phyloP scores from a whole-genome alignment of 345 rosid genomes.

The Corchorus capsularis region DNA sequence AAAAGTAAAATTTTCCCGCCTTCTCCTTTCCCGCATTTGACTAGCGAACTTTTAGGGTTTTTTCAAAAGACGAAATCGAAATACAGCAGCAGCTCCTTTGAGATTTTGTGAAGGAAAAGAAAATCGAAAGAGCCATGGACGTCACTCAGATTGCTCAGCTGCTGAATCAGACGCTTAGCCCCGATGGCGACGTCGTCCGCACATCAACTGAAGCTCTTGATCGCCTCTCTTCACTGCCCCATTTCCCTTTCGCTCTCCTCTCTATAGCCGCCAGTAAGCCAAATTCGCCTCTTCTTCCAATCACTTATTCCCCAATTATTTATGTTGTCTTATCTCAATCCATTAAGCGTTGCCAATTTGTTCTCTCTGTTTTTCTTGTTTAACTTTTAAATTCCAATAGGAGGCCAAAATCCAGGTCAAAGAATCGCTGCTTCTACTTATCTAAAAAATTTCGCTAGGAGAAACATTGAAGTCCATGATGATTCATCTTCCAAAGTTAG shows the following conservation, averaged over 20 bases:
- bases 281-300: background rate
- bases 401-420: conserved; percentile 60
- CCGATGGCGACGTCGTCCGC: conserved; percentile 52
- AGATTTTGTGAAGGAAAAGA: background rate
- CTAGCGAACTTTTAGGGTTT: conserved; percentile 31
- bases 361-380: background rate
- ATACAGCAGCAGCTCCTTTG: background rate
- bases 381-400: conserved; percentile 29
- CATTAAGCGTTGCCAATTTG: background rate
- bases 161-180: conserved; percentile 61
- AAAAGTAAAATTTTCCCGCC: conserved; percentile 35
- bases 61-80: background rate
- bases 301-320: background rate
- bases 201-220: conserved; percentile 66
- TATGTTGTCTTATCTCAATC: background rate
- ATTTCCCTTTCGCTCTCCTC: conserved; percentile 73
- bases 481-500: conserved; percentile 40
- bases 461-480: conserved; percentile 37
- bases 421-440: conserved; percentile 78
- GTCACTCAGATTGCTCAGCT: conserved; percentile 46
- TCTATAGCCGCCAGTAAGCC: conserved; percentile 59
- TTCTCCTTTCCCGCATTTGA: conserved; percentile 34
- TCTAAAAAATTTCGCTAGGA: conserved; percentile 68
- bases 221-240: conserved; percentile 59
- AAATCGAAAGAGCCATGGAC: conserved; percentile 37